Evolutionary conservation across 176 grass and related monocot genomes (phyloP).

Genomic region (Carex parvula): DNA sequence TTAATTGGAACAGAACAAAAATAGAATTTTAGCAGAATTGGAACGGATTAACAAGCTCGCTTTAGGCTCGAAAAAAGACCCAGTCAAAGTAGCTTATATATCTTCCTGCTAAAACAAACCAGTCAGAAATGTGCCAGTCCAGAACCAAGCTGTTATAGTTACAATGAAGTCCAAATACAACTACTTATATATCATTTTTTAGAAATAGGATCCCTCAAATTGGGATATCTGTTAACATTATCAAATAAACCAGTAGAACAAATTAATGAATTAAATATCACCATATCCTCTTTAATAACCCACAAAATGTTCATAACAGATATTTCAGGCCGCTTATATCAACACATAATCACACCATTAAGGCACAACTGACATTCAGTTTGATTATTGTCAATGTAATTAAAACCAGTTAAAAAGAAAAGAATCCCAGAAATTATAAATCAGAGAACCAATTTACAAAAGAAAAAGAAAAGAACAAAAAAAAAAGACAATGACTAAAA

Average conservation of each 20-base stretch:
- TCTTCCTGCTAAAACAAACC: neutral
- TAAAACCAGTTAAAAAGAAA: neutral
- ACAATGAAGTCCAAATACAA: neutral
- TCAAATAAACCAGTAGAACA: neutral
- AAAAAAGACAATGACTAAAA: neutral
- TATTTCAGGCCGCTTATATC: neutral
- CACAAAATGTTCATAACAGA: neutral
- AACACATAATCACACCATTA: neutral
- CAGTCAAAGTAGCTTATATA: neutral
- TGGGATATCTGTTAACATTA: neutral
- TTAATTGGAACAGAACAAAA: too few relatives aligned
- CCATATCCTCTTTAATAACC: neutral
- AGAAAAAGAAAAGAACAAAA: neutral
- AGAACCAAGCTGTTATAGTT: neutral
- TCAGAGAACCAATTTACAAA: neutral
- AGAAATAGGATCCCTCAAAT: neutral
- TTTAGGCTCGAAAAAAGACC: neutral
- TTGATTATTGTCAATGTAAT: neutral
- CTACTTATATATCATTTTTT: neutral
- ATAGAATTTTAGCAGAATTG: neutral
- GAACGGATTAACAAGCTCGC: neutral
- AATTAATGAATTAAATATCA: neutral
- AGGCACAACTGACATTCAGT: neutral
- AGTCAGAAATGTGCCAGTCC: neutral
- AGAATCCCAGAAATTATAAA: neutral